Percentiles rank a stretch among this genome's conserved stretches.
These are phyloP conservation scores for Cyclospora cayetanensis DNA, from an alignment of 169 alveolate species.

Conservation along the genomic window DNA sequence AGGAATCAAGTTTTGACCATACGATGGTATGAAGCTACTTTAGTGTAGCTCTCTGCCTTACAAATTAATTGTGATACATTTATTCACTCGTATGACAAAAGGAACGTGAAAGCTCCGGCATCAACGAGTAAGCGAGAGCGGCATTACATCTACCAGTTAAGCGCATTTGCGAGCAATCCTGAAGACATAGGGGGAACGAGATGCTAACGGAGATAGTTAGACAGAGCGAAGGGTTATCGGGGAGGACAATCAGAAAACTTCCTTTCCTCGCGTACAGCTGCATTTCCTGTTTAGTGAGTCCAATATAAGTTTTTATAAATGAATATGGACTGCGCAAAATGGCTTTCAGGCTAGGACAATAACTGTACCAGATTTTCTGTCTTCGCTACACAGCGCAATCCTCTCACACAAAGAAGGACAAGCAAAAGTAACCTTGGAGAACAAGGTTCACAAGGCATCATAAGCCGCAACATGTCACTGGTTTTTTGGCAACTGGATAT, in stretches of 20 bases:
- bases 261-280: slow-evolving; percentile 82
- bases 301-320: too few species aligned
- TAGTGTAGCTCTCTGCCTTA: neutral
- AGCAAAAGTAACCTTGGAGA: too few species aligned
- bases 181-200: slow-evolving; percentile 44
- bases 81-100: neutral
- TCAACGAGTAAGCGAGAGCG: neutral
- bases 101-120: neutral
- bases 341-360: too few species aligned
- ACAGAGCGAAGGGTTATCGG: slow-evolving; percentile 78
- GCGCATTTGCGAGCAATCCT: neutral
- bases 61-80: neutral
- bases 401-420: too few species aligned
- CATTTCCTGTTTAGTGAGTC: neutral
- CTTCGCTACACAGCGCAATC: too few species aligned
- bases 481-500: too few species aligned
- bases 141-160: neutral
- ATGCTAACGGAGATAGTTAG: slow-evolving; percentile 72
- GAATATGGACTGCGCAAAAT: neutral
- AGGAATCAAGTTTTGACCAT: too few species aligned
- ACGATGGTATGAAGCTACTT: neutral
- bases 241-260: slow-evolving; percentile 82
- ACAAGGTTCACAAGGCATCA: too few species aligned
- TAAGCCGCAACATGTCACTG: too few species aligned
- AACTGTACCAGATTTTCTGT: too few species aligned